phyloP scores from a whole-genome alignment of 192 early-diverging fungal species.

The Chytriomyces confervae region DNA sequence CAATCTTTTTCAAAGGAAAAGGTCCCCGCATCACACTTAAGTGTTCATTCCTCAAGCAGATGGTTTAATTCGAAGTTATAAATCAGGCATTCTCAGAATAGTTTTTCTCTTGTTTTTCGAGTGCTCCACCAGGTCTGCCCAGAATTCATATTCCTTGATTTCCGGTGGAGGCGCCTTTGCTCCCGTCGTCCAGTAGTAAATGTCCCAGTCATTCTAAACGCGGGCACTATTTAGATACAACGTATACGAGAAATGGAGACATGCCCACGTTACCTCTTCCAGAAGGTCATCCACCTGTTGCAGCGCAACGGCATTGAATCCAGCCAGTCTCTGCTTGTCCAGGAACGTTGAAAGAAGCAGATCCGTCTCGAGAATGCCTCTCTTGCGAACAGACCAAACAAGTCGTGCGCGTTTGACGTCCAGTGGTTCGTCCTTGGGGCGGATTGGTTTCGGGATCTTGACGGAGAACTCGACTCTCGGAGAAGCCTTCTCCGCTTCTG shows the following conservation, averaged over 20 bases:
- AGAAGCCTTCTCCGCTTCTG: conserved; percentile 22
- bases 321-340: conserved; percentile 57
- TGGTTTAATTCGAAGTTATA: conserved; percentile 29
- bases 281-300: conserved; percentile 80
- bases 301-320: conserved; percentile 64
- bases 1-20: too few species aligned
- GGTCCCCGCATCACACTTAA: background rate
- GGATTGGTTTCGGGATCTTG: conserved; percentile 57
- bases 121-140: conserved; percentile 67
- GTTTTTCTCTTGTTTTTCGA: conserved; percentile 76
- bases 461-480: conserved; percentile 37
- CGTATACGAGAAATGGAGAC: too few species aligned
- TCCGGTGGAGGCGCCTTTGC: conserved; percentile 45
- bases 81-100: conserved; percentile 85
- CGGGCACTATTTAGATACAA: background rate
- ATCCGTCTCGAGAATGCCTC: conserved; percentile 94
- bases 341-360: conserved; percentile 90
- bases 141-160: conserved; percentile 46
- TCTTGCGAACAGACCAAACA: conserved; percentile 85
- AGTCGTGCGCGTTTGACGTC: conserved; percentile 81
- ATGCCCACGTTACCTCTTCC: conserved; percentile 44
- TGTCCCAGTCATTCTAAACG: conserved; percentile 89
- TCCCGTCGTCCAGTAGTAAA: conserved; percentile 86
- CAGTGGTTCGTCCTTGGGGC: conserved; percentile 68
- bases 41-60: background rate